Evolutionary conservation across 139 green algal genomes (phyloP).

Genomic region (Limnomonas spitsbergensis): DNA sequence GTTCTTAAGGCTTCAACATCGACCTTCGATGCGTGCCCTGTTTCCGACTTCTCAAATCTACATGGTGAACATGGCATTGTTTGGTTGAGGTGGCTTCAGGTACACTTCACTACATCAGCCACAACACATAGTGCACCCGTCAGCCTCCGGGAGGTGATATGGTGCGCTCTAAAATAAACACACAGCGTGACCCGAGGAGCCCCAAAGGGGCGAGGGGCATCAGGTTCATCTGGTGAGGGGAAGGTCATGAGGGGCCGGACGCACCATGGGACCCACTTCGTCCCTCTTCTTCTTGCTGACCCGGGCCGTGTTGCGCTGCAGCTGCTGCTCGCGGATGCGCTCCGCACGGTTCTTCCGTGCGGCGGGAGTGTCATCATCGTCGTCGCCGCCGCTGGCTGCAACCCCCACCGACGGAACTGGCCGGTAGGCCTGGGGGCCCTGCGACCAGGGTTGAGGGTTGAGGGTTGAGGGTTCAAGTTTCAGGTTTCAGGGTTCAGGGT

Average conservation of each 20-base stretch:
- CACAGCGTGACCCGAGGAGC: too few species aligned
- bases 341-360: slow-evolving; percentile 13
- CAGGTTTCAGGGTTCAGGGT: too few species aligned
- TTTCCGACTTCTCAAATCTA: too few species aligned
- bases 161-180: too few species aligned
- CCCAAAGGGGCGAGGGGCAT: background rate
- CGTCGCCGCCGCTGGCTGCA: background rate
- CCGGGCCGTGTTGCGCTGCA: slow-evolving; percentile 19
- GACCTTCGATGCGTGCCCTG: too few species aligned
- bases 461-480: background rate
- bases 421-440: background rate
- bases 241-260: background rate
- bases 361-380: slow-evolving; percentile 10
- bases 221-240: background rate
- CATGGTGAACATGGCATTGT: too few species aligned
- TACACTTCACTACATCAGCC: too few species aligned
- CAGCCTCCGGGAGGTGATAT: too few species aligned
- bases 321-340: slow-evolving; percentile 28
- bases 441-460: background rate
- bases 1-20: too few species aligned
- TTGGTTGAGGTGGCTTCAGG: too few species aligned
- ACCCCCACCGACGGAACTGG: background rate
- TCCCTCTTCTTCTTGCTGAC: background rate
- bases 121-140: too few species aligned
- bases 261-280: background rate